These are phyloP conservation scores for Hypoxylon perforatum DNA, from an alignment of 495 filamentous ascomycete species.

Conservation along the genomic window DNA sequence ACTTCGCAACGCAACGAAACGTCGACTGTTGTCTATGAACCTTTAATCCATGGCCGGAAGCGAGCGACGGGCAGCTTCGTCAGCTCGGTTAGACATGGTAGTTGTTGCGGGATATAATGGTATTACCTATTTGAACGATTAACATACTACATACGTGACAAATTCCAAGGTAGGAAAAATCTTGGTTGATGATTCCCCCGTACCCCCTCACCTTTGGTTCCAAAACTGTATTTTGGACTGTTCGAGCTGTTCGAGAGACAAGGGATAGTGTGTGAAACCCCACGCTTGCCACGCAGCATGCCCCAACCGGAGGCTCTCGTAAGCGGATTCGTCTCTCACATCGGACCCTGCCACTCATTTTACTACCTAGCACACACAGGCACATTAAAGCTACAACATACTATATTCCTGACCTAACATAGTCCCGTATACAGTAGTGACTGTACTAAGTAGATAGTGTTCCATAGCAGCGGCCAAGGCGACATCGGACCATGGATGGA, in stretches of 20 bases:
- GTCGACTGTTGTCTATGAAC: neutral
- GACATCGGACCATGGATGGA: constrained; percentile 41
- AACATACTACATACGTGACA: constrained; percentile 33
- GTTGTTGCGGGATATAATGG: constrained; percentile 36
- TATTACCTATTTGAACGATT: constrained; percentile 34
- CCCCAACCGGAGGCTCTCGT: constrained; percentile 40
- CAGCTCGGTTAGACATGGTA: constrained; percentile 30
- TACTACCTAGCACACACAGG: constrained; percentile 6
- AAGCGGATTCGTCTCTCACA: constrained; percentile 24
- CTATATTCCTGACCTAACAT: constrained; percentile 12
- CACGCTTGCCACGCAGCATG: constrained; percentile 40
- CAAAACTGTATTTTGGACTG: constrained; percentile 21
- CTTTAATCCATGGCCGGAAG: constrained; percentile 10
- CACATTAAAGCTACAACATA: constrained; percentile 12
- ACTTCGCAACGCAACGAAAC: neutral
- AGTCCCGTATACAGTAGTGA: constrained; percentile 17
- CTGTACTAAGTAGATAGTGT: constrained; percentile 26
- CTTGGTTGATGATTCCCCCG: constrained; percentile 29
- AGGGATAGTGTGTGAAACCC: constrained; percentile 12
- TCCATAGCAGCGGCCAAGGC: constrained; percentile 36
- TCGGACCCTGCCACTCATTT: constrained; percentile 29
- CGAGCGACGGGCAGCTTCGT: constrained; percentile 13
- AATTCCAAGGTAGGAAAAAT: constrained; percentile 26
- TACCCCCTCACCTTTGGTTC: constrained; percentile 17
- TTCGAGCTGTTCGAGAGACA: constrained; percentile 11